Conservation (phyloP, 2,329 filamentous ascomycete genomes). For the Diaporthe eres region DNA sequence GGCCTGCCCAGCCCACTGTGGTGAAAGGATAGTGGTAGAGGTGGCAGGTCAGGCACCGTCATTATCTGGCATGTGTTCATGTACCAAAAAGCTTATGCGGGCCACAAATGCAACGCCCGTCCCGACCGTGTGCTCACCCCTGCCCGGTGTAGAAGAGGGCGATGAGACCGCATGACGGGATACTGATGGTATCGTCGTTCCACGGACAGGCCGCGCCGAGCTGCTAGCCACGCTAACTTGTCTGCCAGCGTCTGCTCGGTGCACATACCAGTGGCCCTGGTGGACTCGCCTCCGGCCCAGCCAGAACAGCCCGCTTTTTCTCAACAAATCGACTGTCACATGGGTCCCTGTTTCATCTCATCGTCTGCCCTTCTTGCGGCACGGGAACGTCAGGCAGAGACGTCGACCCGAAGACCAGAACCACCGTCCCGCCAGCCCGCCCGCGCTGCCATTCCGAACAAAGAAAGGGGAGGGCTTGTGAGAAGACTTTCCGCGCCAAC, state of each 20-base stretch:
- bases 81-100: slow-evolving; percentile 12
- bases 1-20: slow-evolving; percentile 2
- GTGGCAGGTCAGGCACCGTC: background rate
- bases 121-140: background rate
- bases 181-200: slow-evolving; percentile 4
- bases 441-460: slow-evolving; percentile 2
- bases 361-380: background rate
- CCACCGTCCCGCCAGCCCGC: background rate
- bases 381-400: slow-evolving; percentile 1
- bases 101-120: slow-evolving; percentile 25
- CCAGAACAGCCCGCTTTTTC: background rate
- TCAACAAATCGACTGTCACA: slow-evolving; percentile 24
- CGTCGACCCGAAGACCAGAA: background rate
- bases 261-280: background rate
- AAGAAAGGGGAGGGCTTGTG: background rate
- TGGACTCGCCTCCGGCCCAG: background rate
- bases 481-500: background rate
- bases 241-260: background rate
- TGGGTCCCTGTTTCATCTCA: slow-evolving; percentile 23
- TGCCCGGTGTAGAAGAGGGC: background rate
- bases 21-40: background rate
- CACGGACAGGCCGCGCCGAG: background rate
- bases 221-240: slow-evolving; percentile 8
- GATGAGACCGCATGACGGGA: background rate
- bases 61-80: slow-evolving; percentile 17